Base-by-base conservation (phyloP, 225 moss, liverwort and hornwort species). In the Straminergon stramineum region DNA sequence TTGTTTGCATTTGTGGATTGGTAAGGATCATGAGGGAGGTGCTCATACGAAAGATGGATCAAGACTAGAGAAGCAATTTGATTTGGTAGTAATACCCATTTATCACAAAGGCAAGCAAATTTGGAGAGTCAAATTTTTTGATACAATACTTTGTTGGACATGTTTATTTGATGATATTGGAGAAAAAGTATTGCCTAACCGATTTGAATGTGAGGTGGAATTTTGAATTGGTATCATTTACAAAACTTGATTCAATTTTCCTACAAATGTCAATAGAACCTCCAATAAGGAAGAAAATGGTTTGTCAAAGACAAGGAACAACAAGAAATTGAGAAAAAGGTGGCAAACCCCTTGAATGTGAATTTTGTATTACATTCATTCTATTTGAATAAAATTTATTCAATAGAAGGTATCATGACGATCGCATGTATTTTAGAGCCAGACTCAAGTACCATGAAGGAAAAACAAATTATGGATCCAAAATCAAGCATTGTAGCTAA, bases 341-440 rank as follows among this genome's bases (percentile, higher is more conserved):
- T 83, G 73, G 53, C 26, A 58, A 89, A 86, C 45, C 22, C 82
- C 67, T 79, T 75, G 43, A 69, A 51, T 56, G 21, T 77, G 34
- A 26, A 82, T 87, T 81, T 34, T 87, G 13, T 80, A 81, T 74
- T 87, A 43, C 31, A 53, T 48, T 21, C 26, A 14, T 73, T 71
- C 28, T 52, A 84, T 69, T 4, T 76, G 18, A 87, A 65, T 63
- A 81, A 51, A 71, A 15, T 66, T 79, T 41, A 30, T 80, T 85
- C 31, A 28, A 48, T 60, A 80, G 41, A 64, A 78, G 85, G 8
- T 81, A 78, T 30, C 6, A 93, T 91, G 91, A 87, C 81, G 9
- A 87, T 91, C 79, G 89, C 90, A 61, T 88, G 88, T 79, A 85
- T 91, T 86, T 90, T 91, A 55, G 90, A 91, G 73, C 90, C 90